These are phyloP conservation scores for Exophiala alcalophila DNA, from an alignment of 2,329 filamentous ascomycete genomes.

Conservation along the genomic window DNA sequence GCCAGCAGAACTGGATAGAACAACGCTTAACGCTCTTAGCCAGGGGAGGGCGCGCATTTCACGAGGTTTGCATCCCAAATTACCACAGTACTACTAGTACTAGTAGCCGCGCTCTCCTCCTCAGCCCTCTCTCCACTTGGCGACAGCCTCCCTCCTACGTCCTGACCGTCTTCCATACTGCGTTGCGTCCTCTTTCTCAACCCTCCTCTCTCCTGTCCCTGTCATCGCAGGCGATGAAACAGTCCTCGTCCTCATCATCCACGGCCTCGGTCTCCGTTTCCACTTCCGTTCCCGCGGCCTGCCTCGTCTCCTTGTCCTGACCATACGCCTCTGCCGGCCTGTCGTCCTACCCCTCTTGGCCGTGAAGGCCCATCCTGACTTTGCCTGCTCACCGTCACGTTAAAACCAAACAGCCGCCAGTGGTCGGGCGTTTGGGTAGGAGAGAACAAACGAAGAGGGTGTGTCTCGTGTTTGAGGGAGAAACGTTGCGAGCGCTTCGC, in stretches of 20 bases:
- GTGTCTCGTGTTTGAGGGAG: conserved; percentile 20
- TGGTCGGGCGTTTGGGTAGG: conserved; percentile 7
- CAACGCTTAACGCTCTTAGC: too few species aligned
- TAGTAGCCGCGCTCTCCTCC: conserved; percentile 25
- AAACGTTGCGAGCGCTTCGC: conserved; percentile 26
- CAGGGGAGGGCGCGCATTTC: too few species aligned
- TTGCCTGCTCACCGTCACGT: conserved; percentile 11
- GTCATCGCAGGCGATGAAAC: conserved; percentile 28
- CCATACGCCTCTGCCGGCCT: conserved; percentile 18
- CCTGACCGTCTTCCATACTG: conserved; percentile 13
- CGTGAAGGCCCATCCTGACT: conserved; percentile 12
- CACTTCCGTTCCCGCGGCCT: conserved; percentile 17
- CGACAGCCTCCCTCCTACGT: conserved; percentile 12
- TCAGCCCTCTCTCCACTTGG: conserved; percentile 10
- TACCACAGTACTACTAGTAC: too few species aligned
- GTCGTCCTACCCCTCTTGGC: conserved; percentile 26
- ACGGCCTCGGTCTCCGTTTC: conserved; percentile 17
- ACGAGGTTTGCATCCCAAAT: too few species aligned
- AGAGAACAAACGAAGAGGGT: conserved; percentile 6
- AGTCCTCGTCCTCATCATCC: conserved; percentile 16
- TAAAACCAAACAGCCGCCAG: background rate
- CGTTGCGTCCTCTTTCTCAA: conserved; percentile 20
- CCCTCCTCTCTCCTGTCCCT: conserved; percentile 14
- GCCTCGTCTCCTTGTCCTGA: conserved; percentile 22
- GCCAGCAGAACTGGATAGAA: too few species aligned